These are phyloP conservation scores for Tausonia pullulans DNA, from an alignment of 1,284 basidiomycete genomes.

Conservation along the genomic window DNA sequence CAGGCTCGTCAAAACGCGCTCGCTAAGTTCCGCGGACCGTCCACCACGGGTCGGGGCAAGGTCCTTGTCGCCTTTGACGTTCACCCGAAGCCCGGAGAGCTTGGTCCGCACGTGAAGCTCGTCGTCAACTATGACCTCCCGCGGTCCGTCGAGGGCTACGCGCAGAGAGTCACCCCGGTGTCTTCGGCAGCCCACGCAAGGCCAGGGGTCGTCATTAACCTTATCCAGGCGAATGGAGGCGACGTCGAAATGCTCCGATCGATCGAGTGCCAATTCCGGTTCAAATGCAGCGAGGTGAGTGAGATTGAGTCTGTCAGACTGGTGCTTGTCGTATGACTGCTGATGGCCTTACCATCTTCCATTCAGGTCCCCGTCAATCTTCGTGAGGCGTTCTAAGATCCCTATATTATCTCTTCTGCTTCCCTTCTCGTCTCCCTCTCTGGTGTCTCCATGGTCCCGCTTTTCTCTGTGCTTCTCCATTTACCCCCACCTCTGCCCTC, in stretches of 20 bases:
- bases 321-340: no score
- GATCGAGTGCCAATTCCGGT: conserved; percentile 96
- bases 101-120: conserved; percentile 68
- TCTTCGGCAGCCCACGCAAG: conserved; percentile 4
- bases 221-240: conserved; percentile 90
- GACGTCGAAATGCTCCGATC: conserved; percentile 95
- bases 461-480: not conserved
- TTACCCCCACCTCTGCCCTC: not conserved
- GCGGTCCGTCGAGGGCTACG: conserved; percentile 90
- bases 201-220: conserved; percentile 78
- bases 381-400: conserved; percentile 12
- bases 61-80: conserved; percentile 85
- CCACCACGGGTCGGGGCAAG: conserved; percentile 39
- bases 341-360: not conserved
- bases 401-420: not conserved
- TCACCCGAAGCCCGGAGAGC: conserved; percentile 74
- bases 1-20: conserved; percentile 64
- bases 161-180: conserved; percentile 42
- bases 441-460: not conserved
- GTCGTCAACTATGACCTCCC: conserved; percentile 93
- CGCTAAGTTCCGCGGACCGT: conserved; percentile 60
- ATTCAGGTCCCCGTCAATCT: conserved; percentile 7
- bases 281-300: conserved; percentile 26
- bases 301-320: no score
- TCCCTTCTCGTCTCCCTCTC: not conserved